Evolutionary conservation across 768 basidiomycete species (phyloP), one percentile per base, ranked within the genome.

Genomic region (Boletus rufocinnamomeus): DNA sequence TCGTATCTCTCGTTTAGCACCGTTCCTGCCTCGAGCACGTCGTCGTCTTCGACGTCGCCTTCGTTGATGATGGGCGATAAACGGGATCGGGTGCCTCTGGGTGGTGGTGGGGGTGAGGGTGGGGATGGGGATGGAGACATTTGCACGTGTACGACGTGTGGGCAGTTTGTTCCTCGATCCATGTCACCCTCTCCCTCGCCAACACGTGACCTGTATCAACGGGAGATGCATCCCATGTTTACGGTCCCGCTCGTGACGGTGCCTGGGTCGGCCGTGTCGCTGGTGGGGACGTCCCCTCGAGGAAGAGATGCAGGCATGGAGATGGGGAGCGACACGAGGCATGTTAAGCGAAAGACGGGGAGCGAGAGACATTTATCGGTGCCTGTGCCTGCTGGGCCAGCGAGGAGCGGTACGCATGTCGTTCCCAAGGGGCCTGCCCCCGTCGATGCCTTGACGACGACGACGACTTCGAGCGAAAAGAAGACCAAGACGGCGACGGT

Each of bases 151-250:
- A 32, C 60, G 4, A 6, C 61, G 38, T 69, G 69, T 58, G 68
- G 68, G n/a, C 69, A 69, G 41, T 3, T 43, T 1, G 38, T 49
- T 27, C 5, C 57, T 21, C 43, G 19, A 16, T n/a, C 49, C 23
- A 51, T 14, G 19, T 54, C 53, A n/a, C 49, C 48, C 13, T 10
- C 60, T 8, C 11, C n/a, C 2, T 40, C 35, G 13, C 34, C 34
- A 23, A 41, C 46, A 13, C 13, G 3, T 4, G 52, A 50, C 2
- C 28, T 19, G 10, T 41, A 45, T 46, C 28, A 7, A 16, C 19
- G 2, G 17, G 54, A 48, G 23, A 50, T 68, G 34, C 68, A 73
- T 21, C 72, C 70, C 7, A 72, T 73, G 70, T 73, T 72, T 23
- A 64, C 63, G 0, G 61, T 72, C 3, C 70, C 70, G 11, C 68